phyloP scores from a whole-genome alignment of 768 basidiomycete genomes.

The Termitomyces bulborhizus region DNA sequence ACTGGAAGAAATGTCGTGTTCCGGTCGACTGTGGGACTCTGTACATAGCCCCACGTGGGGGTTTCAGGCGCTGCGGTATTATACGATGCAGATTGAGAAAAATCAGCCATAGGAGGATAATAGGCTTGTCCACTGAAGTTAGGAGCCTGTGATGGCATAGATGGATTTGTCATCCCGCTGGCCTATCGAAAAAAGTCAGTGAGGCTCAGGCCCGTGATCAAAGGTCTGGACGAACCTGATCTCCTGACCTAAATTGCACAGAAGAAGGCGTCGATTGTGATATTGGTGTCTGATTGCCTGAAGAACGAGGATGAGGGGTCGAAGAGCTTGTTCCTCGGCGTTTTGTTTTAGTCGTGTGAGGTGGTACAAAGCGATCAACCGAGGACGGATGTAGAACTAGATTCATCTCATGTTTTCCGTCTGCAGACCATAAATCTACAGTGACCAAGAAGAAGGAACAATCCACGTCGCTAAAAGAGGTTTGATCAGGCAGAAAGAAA shows the following conservation, averaged over 20 bases:
- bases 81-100: slow-evolving; percentile 34
- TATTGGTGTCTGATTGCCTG: slow-evolving; percentile 41
- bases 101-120: slow-evolving; percentile 40
- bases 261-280: slow-evolving; percentile 46
- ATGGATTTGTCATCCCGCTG: slow-evolving; percentile 23
- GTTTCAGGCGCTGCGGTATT: slow-evolving; percentile 37
- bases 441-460: slow-evolving; percentile 85
- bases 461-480: slow-evolving; percentile 62
- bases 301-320: slow-evolving; percentile 24
- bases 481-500: background rate
- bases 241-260: slow-evolving; percentile 34
- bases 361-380: slow-evolving; percentile 64
- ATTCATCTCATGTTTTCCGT: slow-evolving; percentile 80
- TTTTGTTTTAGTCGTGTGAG: slow-evolving; percentile 34
- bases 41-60: slow-evolving; percentile 52
- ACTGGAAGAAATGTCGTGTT: slow-evolving; percentile 43
- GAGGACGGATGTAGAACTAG: slow-evolving; percentile 85
- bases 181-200: slow-evolving; percentile 14
- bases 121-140: slow-evolving; percentile 36
- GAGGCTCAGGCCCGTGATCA: slow-evolving; percentile 3
- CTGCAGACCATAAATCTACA: slow-evolving; percentile 88
- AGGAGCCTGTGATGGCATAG: slow-evolving; percentile 34
- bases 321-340: slow-evolving; percentile 36
- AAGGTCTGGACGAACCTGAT: slow-evolving; percentile 33
- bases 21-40: slow-evolving; percentile 34